These are phyloP conservation scores for Coffea canephora DNA, from an alignment of 257 asterid genomes.

Conservation along the genomic window DNA sequence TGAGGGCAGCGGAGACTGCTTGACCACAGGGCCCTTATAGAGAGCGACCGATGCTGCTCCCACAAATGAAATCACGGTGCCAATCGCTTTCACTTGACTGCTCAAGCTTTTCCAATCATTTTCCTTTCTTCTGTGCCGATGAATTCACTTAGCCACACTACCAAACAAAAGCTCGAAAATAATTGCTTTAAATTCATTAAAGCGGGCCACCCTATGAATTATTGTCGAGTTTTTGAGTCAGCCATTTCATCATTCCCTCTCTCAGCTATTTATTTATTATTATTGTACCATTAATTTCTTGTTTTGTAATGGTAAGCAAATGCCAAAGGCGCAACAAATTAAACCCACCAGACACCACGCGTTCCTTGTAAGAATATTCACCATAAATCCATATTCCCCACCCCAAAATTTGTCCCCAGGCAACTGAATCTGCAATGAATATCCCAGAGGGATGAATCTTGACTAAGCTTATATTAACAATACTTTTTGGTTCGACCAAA, in stretches of 20 bases:
- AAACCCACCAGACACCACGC: neutral
- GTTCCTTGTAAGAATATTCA: neutral
- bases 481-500: neutral
- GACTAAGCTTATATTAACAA: neutral
- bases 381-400: neutral
- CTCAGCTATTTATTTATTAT: too few relatives aligned
- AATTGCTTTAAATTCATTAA: too few relatives aligned
- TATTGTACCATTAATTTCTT: too few relatives aligned
- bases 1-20: slow-evolving; percentile 36
- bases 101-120: slow-evolving; percentile 49
- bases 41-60: slow-evolving; percentile 59
- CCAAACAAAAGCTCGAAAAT: neutral
- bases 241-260: too few relatives aligned
- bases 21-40: slow-evolving; percentile 57
- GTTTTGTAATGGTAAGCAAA: neutral
- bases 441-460: neutral
- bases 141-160: neutral
- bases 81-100: slow-evolving; percentile 54
- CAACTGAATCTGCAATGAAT: neutral
- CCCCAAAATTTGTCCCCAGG: neutral
- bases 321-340: neutral
- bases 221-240: too few relatives aligned
- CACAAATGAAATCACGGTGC: slow-evolving; percentile 47
- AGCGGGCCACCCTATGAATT: neutral
- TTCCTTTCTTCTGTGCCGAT: slow-evolving; percentile 35